phyloP scores from a whole-genome alignment of 148 eudicot species.

The Fagopyrum esculentum region DNA sequence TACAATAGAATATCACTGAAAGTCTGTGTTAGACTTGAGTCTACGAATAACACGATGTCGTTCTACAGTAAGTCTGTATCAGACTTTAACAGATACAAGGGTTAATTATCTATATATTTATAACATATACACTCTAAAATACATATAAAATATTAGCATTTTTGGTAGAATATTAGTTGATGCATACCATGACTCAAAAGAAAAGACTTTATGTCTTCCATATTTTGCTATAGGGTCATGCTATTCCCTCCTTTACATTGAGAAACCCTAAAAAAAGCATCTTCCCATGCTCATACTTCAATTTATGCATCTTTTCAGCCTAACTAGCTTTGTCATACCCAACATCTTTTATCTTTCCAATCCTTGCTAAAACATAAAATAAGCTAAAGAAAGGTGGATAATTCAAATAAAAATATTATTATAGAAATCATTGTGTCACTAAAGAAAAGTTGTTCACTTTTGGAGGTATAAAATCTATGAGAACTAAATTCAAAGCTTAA shows the following conservation, averaged over 20 bases:
- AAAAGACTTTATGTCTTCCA: neutral
- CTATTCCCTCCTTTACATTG: neutral
- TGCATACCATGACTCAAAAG: too few relatives aligned
- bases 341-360: neutral
- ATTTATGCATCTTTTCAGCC: neutral
- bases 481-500: neutral
- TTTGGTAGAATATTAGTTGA: too few relatives aligned
- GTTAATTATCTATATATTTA: too few relatives aligned
- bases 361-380: neutral
- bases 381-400: neutral
- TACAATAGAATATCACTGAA: too few relatives aligned
- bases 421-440: neutral
- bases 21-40: too few relatives aligned
- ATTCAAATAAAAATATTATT: neutral
- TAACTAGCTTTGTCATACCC: neutral
- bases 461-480: neutral
- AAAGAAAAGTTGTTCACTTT: neutral
- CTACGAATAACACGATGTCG: too few relatives aligned
- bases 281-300: neutral
- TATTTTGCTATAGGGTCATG: neutral
- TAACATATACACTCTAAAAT: too few relatives aligned
- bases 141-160: too few relatives aligned
- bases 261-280: neutral
- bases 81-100: too few relatives aligned
- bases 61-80: too few relatives aligned